Evolutionary conservation across 306 rosid genomes (phyloP).

Genomic region (Ormosia emarginata): DNA sequence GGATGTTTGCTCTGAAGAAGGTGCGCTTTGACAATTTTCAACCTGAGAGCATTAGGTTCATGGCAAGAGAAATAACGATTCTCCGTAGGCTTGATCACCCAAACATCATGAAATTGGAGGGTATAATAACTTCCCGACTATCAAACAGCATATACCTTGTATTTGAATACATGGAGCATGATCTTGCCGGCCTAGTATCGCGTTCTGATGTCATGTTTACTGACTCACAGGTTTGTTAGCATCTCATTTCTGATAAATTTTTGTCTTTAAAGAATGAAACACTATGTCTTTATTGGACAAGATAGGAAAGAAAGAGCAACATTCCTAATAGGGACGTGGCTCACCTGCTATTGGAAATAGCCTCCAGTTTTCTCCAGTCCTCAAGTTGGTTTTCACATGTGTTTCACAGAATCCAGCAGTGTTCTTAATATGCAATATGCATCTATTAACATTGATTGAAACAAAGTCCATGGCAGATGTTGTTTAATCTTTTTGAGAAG

Average conservation of each 20-base stretch:
- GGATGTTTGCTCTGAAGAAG: constrained; percentile 84
- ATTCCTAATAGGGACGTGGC: not conserved
- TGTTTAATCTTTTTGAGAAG: not conserved
- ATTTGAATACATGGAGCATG: constrained; percentile 99
- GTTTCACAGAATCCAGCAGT: not conserved
- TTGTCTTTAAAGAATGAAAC: not conserved
- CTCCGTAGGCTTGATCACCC: constrained; percentile 95
- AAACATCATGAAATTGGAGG: constrained; percentile 90
- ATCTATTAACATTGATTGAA: not conserved
- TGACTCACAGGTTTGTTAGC: constrained; percentile 64
- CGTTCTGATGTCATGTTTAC: constrained; percentile 61
- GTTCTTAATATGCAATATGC: no score
- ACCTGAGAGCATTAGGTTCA: constrained; percentile 89
- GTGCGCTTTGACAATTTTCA: constrained; percentile 90
- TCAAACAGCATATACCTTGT: constrained; percentile 93
- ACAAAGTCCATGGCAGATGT: not conserved
- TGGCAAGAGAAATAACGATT: constrained; percentile 92
- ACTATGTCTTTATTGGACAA: not conserved
- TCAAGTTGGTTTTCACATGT: not conserved
- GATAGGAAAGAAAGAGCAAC: not conserved
- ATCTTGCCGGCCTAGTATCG: constrained; percentile 92
- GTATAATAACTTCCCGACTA: constrained; percentile 67
- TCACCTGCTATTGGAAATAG: no score
- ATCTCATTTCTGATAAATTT: constrained; percentile 6
- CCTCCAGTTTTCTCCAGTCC: no score